Base-by-base conservation (phyloP, 371 early-diverging fungal genomes). In the Apophysomyces trapeziformis region DNA sequence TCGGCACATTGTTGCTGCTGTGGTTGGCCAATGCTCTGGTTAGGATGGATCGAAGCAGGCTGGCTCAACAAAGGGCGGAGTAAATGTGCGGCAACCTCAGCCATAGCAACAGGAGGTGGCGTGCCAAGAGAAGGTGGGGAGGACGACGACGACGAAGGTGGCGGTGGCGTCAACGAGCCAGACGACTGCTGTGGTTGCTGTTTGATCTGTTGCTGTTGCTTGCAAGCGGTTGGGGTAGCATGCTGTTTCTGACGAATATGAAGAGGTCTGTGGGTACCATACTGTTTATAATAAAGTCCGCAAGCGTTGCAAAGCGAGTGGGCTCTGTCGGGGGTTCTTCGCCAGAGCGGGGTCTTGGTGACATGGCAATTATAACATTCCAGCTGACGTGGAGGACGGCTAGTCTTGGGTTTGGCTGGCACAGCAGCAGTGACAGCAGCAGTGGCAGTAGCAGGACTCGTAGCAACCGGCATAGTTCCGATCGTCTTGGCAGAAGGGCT, bases 221-320 rank as follows among this genome's bases (percentile, higher is more conserved):
- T 26, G 32, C 32, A 26, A 2, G 32, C 32, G 32, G 32, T 26
- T 26, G 32, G 1, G 32, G 32, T 26, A 26, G 32, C 32, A 26
- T 26, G 32, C 65, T 78, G 71, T 68, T 87, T 87, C 68, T 85
- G 84, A 45, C 87, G 85, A 4, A 87, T 78, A 58, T 85, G 82
- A 39, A 88, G 71, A 7, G 92, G 93, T 35, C 91, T 87, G 63
- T 92, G 90, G 1, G 82, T 76, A 36, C 87, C 84, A 67, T 91
- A 90, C 58, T 89, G 89, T 79, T 91, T 92, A 61, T 80, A 89
- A 76, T 91, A 93, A n/a, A 91, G 77, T 41, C 92, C 92, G 72
- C 94, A 94, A 1, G 94, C 93, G 75, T 94, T 94, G 77, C 94
- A 94, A 32, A 94, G 83, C 46, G 87, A 87, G 68, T 91, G 91